These are phyloP conservation scores for Endoconidiophora polonica DNA, from an alignment of 2,329 filamentous ascomycete genomes.

Conservation along the genomic window DNA sequence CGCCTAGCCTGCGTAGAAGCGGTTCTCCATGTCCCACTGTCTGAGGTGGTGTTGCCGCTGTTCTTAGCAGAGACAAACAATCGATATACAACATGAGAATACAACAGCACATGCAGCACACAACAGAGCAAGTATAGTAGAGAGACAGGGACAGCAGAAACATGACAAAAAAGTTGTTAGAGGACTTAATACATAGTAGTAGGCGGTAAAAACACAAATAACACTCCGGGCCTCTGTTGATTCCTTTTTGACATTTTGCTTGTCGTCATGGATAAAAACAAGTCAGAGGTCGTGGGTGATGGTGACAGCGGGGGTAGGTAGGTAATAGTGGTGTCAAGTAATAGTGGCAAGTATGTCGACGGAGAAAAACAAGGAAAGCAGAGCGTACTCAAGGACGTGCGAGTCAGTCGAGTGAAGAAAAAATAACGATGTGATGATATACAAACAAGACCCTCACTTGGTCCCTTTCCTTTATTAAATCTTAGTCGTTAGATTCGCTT, in stretches of 20 bases:
- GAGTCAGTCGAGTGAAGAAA: slow-evolving; percentile 36
- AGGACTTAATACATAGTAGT: background rate
- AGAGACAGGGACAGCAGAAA: background rate
- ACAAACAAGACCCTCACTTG: slow-evolving; percentile 27
- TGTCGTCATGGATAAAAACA: background rate
- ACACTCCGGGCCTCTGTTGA: slow-evolving; percentile 5
- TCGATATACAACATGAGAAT: no score
- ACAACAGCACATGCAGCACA: no score
- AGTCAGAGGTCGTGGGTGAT: no score
- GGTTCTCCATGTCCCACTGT: no score
- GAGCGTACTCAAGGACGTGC: slow-evolving; percentile 40
- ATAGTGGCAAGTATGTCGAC: background rate
- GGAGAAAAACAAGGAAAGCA: slow-evolving; percentile 14
- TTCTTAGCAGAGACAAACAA: no score
- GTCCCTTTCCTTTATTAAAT: slow-evolving; percentile 16
- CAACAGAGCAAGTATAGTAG: background rate
- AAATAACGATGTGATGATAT: slow-evolving; percentile 23
- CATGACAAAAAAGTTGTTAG: background rate
- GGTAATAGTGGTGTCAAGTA: background rate
- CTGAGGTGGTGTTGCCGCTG: no score
- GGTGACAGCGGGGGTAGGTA: no score
- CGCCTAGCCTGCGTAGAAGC: no score
- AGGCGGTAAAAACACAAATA: slow-evolving; percentile 3
- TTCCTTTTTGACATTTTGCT: slow-evolving; percentile 6
- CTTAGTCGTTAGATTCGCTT: slow-evolving; percentile 21